phyloP scores from a whole-genome alignment of 192 early-diverging fungal species.

The Irineochytrium annulatum region DNA sequence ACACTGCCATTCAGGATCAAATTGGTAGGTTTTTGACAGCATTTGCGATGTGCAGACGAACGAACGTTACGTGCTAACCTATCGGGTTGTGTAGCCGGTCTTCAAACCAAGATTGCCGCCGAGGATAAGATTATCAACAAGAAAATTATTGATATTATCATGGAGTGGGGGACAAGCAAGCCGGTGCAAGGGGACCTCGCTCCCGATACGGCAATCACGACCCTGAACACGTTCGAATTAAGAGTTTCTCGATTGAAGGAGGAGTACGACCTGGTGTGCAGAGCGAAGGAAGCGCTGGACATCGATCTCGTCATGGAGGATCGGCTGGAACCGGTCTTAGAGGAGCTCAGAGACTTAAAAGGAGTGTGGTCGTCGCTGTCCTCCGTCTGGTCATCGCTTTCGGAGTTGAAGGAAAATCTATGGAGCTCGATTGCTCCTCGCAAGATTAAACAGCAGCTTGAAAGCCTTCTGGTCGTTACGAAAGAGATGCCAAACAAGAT shows the following conservation, averaged over 20 bases:
- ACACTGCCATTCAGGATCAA: conserved; percentile 90
- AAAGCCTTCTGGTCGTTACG: conserved; percentile 70
- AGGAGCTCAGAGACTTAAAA: conserved; percentile 89
- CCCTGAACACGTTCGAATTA: conserved; percentile 79
- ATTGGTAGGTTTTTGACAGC: conserved; percentile 55
- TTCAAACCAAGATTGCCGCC: conserved; percentile 91
- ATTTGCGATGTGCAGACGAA: no score
- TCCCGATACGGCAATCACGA: conserved; percentile 78
- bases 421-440: conserved; percentile 87
- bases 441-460: conserved; percentile 83
- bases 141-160: conserved; percentile 73
- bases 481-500: conserved; percentile 96
- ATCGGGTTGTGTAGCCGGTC: conserved; percentile 50
- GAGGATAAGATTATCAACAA: conserved; percentile 86
- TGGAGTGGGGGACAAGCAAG: conserved; percentile 93
- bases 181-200: conserved; percentile 90
- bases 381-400: conserved; percentile 75
- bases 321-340: conserved; percentile 76
- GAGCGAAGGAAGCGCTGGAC: conserved; percentile 92
- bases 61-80: no score
- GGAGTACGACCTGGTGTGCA: conserved; percentile 78
- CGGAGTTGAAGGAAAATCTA: conserved; percentile 79
- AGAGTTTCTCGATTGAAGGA: conserved; percentile 76
- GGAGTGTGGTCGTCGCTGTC: conserved; percentile 85
- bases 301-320: conserved; percentile 68